Evolutionary conservation across 768 basidiomycete genomes (phyloP).

Genomic region (Tubosaeta sp.): DNA sequence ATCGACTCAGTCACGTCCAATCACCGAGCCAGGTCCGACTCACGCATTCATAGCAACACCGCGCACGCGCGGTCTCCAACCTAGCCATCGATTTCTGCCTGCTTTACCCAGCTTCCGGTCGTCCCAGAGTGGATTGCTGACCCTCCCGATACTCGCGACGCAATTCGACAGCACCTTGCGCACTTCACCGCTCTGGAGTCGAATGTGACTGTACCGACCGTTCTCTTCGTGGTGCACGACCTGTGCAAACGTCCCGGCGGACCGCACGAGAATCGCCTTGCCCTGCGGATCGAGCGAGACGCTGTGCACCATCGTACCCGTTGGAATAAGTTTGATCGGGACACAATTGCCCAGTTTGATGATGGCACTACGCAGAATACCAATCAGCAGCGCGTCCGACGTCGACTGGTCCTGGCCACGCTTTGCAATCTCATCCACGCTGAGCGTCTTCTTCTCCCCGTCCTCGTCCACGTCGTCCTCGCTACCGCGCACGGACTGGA

Average conservation of each 20-base stretch:
- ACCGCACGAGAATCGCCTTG: constrained; percentile 78
- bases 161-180: constrained; percentile 78
- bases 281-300: constrained; percentile 74
- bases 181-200: constrained; percentile 90
- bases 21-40: constrained; percentile 21
- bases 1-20: neutral
- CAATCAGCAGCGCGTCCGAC: constrained; percentile 67
- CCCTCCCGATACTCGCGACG: constrained; percentile 84
- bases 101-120: constrained; percentile 86
- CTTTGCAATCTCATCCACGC: constrained; percentile 22
- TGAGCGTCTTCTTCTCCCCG: constrained; percentile 8
- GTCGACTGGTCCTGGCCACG: constrained; percentile 32
- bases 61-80: constrained; percentile 77
- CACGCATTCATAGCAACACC: constrained; percentile 98
- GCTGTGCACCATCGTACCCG: constrained; percentile 87
- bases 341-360: constrained; percentile 92
- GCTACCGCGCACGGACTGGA: constrained; percentile 37
- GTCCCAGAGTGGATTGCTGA: constrained; percentile 90
- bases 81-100: constrained; percentile 84
- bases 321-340: constrained; percentile 85
- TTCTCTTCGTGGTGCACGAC: constrained; percentile 73
- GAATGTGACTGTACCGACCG: constrained; percentile 74
- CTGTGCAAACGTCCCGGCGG: constrained; percentile 83
- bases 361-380: constrained; percentile 78
- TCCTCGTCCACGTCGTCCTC: constrained; percentile 6